Evolutionary conservation across 352 stramenopile species (phyloP).

Genomic region (Phytophthora hybrid): DNA sequence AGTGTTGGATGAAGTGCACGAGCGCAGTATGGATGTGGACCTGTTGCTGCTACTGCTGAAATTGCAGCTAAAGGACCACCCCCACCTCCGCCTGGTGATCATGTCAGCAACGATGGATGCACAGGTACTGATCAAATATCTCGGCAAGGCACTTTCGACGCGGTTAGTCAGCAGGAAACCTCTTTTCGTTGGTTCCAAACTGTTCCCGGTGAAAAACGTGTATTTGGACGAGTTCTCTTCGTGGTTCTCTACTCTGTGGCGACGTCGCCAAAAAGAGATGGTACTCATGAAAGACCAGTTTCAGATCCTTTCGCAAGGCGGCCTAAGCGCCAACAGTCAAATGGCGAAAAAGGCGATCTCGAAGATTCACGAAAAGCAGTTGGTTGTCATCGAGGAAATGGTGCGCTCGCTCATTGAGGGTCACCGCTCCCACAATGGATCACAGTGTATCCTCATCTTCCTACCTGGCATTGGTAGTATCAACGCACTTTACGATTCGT

Average conservation of each 20-base stretch:
- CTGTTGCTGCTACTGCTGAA: conserved; percentile 94
- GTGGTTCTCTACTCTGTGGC: conserved; percentile 54
- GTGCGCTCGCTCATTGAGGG: conserved; percentile 63
- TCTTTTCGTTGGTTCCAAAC: conserved; percentile 83
- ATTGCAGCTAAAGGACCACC: conserved; percentile 66
- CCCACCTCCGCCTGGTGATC: conserved; percentile 92
- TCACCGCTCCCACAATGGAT: conserved; percentile 40
- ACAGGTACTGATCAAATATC: conserved; percentile 91
- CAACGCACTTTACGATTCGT: conserved; percentile 80
- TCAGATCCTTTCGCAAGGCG: conserved; percentile 35
- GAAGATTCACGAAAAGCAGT: conserved; percentile 72
- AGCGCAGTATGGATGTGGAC: conserved; percentile 96
- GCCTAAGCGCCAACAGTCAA: conserved; percentile 55
- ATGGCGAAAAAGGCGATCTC: conserved; percentile 58
- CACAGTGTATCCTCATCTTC: conserved; percentile 95
- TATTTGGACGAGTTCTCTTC: conserved; percentile 60
- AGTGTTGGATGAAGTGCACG: conserved; percentile 97
- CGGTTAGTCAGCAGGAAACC: conserved; percentile 64
- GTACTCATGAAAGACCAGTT: conserved; percentile 55
- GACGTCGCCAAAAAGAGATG: conserved; percentile 53
- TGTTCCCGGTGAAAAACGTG: conserved; percentile 76
- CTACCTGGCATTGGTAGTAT: conserved; percentile 96
- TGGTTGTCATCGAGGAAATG: conserved; percentile 66
- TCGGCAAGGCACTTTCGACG: conserved; percentile 64
- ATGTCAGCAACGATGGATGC: conserved; percentile 98